Evolutionary conservation across 2,329 filamentous ascomycete genomes (phyloP), one percentile per base, ranked within the genome.

Genomic region (Fonsecaea pedrosoi): DNA sequence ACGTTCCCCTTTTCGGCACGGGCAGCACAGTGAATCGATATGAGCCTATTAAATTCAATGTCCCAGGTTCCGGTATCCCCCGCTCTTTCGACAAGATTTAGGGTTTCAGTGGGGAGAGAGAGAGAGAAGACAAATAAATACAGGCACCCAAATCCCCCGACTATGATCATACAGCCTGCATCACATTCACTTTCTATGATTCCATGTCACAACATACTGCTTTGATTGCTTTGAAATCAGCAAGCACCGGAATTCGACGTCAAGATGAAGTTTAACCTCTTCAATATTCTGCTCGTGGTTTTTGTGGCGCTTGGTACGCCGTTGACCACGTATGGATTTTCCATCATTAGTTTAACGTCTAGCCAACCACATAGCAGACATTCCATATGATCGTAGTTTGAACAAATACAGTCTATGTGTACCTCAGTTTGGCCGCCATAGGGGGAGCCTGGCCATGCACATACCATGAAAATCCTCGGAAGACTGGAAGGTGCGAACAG

Each of bases 401-500:
- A 40, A 30, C 37, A 40, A 6, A 3, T 45, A 3, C 42, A 45
- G 42, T 82, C 74, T 82, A 81, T 71, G 74, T 70, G 2, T 79
- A 78, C 72, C 78, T 82, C 62, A 71, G 77, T 34, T 74, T 83
- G 10, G 10, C 77, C 78, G 1, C 58, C 75, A 71, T 74, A 63
- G 76, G 76, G 15, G 71, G 58, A 79, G 60, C 77, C 79, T 1
- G 79, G 79, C 25, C 82, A 82, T 70, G 71, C 68, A 0, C 76
- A 78, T 60, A 81, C 80, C 0, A 77, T 79, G 2, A 78, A 79
- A 66, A 75, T 80, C n/a, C 79, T 82, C 48, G 80, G 78, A 10
- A 81, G 79, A 21, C 74, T 82, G 56, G 82, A 82, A 70, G 81
- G 81, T 25, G 73, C 82, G 7, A 81, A 80, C 68, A 78, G 78